Percentiles rank a stretch among this genome's conserved stretches.
phyloP scores from a whole-genome alignment of 2,329 filamentous ascomycete genomes.

The Fusarium redolens region DNA sequence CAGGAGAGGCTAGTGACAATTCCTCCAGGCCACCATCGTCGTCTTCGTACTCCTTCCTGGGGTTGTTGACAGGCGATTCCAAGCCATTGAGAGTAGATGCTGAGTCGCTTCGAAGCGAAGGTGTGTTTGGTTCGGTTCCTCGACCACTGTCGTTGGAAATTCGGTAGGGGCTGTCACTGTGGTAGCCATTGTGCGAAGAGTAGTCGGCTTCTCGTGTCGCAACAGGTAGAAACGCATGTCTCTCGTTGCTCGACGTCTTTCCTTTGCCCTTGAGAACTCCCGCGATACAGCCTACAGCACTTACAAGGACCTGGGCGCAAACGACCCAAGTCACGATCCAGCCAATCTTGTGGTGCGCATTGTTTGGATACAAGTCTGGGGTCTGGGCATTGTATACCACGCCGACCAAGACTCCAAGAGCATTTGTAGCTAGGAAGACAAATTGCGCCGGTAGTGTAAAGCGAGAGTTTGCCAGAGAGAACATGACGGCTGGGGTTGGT shows the following conservation, averaged over 20 bases:
- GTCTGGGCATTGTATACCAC: conserved; percentile 83
- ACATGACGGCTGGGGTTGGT: conserved; percentile 76
- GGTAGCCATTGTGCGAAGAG: conserved; percentile 56
- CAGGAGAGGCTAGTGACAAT: conserved; percentile 42
- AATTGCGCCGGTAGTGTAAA: conserved; percentile 78
- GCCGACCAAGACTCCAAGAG: conserved; percentile 71
- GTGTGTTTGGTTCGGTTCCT: conserved; percentile 76
- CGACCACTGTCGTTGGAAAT: conserved; percentile 79
- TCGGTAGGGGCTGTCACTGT: conserved; percentile 62
- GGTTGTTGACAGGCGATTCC: conserved; percentile 52
- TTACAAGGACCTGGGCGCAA: conserved; percentile 75
- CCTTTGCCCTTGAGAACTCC: conserved; percentile 11
- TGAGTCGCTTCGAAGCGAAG: conserved; percentile 74
- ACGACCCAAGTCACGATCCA: conserved; percentile 84
- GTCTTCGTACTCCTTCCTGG: conserved; percentile 62
- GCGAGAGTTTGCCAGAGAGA: conserved; percentile 84
- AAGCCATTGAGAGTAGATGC: conserved; percentile 65
- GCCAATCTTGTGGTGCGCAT: conserved; percentile 88
- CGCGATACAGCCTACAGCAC: conserved; percentile 71
- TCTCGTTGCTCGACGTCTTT: background rate
- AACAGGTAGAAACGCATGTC: conserved; percentile 70
- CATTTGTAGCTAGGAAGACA: conserved; percentile 72
- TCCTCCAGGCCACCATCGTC: conserved; percentile 56
- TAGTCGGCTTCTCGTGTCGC: conserved; percentile 54
- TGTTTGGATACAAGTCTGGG: conserved; percentile 86